Base-by-base conservation (phyloP, 1,284 basidiomycete genomes). In the Porphyrellus sp. region DNA sequence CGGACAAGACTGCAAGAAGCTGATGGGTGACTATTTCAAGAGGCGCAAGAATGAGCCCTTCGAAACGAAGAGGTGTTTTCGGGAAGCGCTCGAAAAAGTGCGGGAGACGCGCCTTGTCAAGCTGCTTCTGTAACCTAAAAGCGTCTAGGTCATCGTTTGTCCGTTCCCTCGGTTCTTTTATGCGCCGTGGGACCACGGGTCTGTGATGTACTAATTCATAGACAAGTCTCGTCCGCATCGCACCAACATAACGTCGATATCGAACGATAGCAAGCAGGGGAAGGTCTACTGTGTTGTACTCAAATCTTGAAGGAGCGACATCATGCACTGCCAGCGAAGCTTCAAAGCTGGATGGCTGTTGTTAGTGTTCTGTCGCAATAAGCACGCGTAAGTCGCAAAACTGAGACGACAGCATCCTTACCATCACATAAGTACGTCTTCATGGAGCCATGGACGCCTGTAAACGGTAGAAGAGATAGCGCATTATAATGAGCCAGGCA, bases 51-150 rank as follows among this genome's bases (percentile, higher is more conserved):
- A 16, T 8, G 4, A 79, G 79, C 81, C 80, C 61, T 83, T 85
- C 61, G 74, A 81, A 61, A 78, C 77, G 12, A 72, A 74, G 55
- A 74, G 80, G 30, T 83, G 84, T 66, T 83, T 83, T 61, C 79
- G 80, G 31, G 55, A 53, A 52, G 49, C 40, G 11, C 49, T 54
- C 37, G 35, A 47, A 37, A 50, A 60, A 52, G 59, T 55, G 51
- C 51, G 38, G 35, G 63, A 39, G 62, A 67, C 63, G 54, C 51
- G 54, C 59, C 65, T 65, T 45, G 59, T 66, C 46, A 53, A 52
- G 39, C 37, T 55, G n/a, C n/a, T n/a, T n/a, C n/a, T n/a, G 31
- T 52, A 51, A 37, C 34, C 25, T 39, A 12, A 6, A 21, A 42
- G 9, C 12, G 21, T 15, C 7, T 46, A 27, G 27, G 24, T n/a